A percentile compares a stretch with the other conserved stretches of the same genome.
These are phyloP conservation scores for Phytophthora foliorum DNA, from an alignment of 352 stramenopile genomes.

Conservation along the genomic window DNA sequence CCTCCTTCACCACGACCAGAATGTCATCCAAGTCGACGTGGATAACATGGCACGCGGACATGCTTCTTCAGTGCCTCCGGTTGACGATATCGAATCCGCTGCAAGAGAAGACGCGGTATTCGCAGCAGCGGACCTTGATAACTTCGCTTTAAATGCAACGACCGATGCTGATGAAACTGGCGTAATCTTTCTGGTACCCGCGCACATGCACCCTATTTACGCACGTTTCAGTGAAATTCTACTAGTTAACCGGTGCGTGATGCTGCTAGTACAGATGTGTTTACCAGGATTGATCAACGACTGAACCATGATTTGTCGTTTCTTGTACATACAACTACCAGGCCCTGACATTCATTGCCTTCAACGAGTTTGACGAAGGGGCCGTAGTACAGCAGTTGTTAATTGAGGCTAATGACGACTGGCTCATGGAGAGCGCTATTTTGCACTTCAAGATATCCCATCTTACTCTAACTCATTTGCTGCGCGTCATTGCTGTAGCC, in stretches of 20 bases:
- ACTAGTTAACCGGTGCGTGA: conserved; percentile 22
- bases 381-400: conserved; percentile 15
- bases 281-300: not conserved
- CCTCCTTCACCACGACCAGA: too few species aligned
- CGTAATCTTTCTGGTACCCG: conserved; percentile 8
- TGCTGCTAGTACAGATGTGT: not conserved
- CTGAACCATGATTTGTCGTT: conserved; percentile 3
- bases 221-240: conserved; percentile 20
- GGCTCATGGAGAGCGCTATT: conserved; percentile 24
- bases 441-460: too few species aligned
- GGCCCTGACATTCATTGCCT: conserved; percentile 15
- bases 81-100: too few species aligned
- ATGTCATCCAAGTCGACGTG: too few species aligned
- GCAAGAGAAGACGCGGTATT: too few species aligned
- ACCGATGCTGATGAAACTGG: conserved; percentile 9
- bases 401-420: conserved; percentile 17
- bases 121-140: not conserved
- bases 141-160: not conserved
- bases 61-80: too few species aligned
- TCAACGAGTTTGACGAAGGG: conserved; percentile 27
- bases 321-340: conserved; percentile 35
- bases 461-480: too few species aligned
- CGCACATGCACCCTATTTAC: conserved; percentile 18
- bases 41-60: too few species aligned
- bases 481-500: too few species aligned